Conservation (phyloP, 164 flowering plant species). For the Tetrastigma voinierianum region DNA sequence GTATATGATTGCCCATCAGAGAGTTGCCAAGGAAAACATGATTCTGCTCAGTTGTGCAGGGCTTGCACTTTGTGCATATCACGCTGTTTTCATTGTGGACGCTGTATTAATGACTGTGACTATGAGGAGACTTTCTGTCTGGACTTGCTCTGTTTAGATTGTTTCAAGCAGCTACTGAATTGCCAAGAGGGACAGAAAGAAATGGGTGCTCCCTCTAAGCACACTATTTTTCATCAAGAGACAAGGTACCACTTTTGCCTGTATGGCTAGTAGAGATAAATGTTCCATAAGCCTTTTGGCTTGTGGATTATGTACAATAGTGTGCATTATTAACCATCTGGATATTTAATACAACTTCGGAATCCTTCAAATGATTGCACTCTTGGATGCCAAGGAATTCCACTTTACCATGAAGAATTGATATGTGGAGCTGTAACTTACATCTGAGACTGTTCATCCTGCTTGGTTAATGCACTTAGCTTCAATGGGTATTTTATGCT, state of each 20-base stretch:
- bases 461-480: not conserved
- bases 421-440: conserved; percentile 1
- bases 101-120: conserved; percentile 22
- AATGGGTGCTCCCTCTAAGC: conserved; percentile 6
- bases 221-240: conserved; percentile 16
- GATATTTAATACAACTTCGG: not conserved
- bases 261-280: conserved; percentile 14
- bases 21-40: conserved; percentile 22
- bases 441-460: not conserved
- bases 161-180: conserved; percentile 8
- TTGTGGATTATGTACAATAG: not conserved
- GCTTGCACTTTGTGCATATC: conserved; percentile 29
- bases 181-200: conserved; percentile 7
- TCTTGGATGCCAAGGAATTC: not conserved
- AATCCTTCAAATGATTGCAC: not conserved
- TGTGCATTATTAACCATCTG: conserved; percentile 6
- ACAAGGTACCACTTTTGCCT: conserved; percentile 23
- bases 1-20: conserved; percentile 39
- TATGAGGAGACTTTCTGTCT: conserved; percentile 32
- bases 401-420: not conserved
- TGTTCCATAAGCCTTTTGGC: not conserved
- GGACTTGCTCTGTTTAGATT: conserved; percentile 21
- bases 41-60: conserved; percentile 23
- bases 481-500: not conserved
- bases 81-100: conserved; percentile 30